These are phyloP conservation scores for Plectosphaerella cucumerina DNA, from an alignment of 2,329 filamentous ascomycete genomes.

Conservation along the genomic window DNA sequence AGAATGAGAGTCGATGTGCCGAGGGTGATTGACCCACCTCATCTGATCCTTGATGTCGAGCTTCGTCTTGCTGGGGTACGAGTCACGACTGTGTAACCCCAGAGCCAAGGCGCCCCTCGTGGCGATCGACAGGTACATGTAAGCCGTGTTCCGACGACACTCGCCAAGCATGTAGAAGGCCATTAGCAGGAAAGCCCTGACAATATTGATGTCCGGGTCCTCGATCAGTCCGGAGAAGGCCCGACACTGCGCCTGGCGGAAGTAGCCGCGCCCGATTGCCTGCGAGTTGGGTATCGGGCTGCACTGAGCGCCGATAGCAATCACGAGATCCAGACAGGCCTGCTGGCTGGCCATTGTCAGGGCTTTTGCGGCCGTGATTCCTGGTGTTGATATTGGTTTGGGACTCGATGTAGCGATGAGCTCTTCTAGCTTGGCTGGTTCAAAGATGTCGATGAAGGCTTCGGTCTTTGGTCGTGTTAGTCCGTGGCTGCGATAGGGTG, in stretches of 20 bases:
- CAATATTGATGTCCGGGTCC: constrained; percentile 48
- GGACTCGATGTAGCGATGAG: constrained; percentile 8
- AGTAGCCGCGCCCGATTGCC: constrained; percentile 30
- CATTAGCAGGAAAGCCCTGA: constrained; percentile 51
- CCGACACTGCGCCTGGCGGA: constrained; percentile 40
- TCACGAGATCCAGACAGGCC: constrained; percentile 31
- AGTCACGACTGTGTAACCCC: constrained; percentile 42
- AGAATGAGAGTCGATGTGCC: neutral
- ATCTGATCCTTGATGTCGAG: constrained; percentile 16
- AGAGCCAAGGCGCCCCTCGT: constrained; percentile 52
- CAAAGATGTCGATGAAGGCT: constrained; percentile 26
- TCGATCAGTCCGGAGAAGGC: constrained; percentile 48
- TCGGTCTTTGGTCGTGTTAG: constrained; percentile 20
- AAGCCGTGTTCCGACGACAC: constrained; percentile 55
- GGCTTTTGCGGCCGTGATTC: neutral
- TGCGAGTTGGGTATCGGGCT: constrained; percentile 21
- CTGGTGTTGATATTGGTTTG: neutral
- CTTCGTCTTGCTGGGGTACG: constrained; percentile 17
- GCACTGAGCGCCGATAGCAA: constrained; percentile 50
- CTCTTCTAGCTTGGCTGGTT: constrained; percentile 19
- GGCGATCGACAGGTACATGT: constrained; percentile 59
- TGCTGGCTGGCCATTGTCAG: neutral
- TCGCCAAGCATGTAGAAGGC: constrained; percentile 56
- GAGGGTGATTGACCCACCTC: constrained; percentile 8
- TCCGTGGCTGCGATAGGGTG: neutral